Evolutionary conservation across 208 protist species (phyloP).

Genomic region (Wallacemonas sp.): DNA sequence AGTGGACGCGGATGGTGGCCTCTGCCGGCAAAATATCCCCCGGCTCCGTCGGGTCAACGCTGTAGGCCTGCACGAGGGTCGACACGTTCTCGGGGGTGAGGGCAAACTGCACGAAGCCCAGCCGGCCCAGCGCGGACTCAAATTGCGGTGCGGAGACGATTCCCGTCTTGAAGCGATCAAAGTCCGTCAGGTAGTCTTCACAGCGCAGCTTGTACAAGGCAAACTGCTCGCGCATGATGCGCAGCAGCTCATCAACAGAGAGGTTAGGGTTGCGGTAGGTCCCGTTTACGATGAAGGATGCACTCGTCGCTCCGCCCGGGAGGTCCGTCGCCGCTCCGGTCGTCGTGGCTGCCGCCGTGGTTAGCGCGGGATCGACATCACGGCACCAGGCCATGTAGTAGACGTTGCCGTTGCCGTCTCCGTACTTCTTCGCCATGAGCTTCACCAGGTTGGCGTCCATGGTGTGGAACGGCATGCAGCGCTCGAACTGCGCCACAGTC

Average conservation of each 20-base stretch:
- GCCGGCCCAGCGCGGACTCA: constrained; percentile 67
- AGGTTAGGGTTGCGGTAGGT: constrained; percentile 33
- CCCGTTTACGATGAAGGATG: constrained; percentile 12
- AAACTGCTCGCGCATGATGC: constrained; percentile 61
- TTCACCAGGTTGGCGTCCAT: constrained; percentile 19
- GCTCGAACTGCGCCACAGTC: constrained; percentile 62
- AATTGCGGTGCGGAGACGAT: constrained; percentile 79
- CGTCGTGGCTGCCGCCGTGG: background rate
- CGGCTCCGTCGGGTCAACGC: constrained; percentile 11
- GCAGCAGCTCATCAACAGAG: constrained; percentile 47
- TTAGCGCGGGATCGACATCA: constrained; percentile 37
- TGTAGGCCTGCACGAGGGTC: constrained; percentile 66
- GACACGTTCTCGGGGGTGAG: constrained; percentile 63
- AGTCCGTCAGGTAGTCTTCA: constrained; percentile 80
- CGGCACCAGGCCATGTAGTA: constrained; percentile 78
- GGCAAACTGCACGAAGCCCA: constrained; percentile 74
- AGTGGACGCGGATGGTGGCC: constrained; percentile 47
- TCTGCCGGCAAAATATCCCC: constrained; percentile 5
- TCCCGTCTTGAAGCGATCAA: constrained; percentile 83
- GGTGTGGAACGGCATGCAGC: constrained; percentile 52
- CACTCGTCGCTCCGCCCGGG: background rate
- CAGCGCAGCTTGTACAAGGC: constrained; percentile 72
- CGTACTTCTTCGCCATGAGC: constrained; percentile 73
- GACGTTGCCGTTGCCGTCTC: constrained; percentile 62
- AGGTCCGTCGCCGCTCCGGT: background rate